Conservation (phyloP, 768 basidiomycete genomes). For the Gymnopilus junonius region DNA sequence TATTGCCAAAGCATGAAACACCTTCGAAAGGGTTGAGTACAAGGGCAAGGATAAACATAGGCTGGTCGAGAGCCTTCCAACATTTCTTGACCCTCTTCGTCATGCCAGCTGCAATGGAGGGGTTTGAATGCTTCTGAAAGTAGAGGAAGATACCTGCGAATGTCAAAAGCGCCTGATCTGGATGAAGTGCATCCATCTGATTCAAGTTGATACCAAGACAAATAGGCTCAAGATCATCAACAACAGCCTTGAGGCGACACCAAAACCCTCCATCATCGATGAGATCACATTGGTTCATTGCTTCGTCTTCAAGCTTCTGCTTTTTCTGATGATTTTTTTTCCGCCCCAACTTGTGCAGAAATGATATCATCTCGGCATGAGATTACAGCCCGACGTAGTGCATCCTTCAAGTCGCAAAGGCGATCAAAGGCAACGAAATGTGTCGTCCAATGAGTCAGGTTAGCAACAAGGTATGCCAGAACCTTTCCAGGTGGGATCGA, state of each 20-base stretch:
- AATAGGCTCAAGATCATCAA: slow-evolving; percentile 33
- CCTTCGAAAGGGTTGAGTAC: too few relatives aligned
- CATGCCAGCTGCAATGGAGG: slow-evolving; percentile 23
- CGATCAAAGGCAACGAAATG: too few relatives aligned
- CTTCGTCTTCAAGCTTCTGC: slow-evolving; percentile 22
- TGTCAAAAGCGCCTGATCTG: slow-evolving; percentile 31
- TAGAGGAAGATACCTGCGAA: slow-evolving; percentile 30
- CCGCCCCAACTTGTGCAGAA: slow-evolving; percentile 29
- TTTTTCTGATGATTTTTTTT: slow-evolving; percentile 25
- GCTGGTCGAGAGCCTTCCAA: slow-evolving; percentile 34
- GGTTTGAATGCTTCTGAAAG: slow-evolving; percentile 29
- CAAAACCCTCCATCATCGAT: slow-evolving; percentile 25
- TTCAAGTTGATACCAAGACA: slow-evolving; percentile 31
- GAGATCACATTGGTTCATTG: slow-evolving; percentile 22
- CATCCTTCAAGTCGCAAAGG: slow-evolving; percentile 25
- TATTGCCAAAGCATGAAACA: too few relatives aligned
- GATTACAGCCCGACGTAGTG: slow-evolving; percentile 24
- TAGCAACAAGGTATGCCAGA: slow-evolving; percentile 29
- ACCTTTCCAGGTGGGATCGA: slow-evolving; percentile 21
- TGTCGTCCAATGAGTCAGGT: slow-evolving; percentile 33
- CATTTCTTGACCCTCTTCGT: slow-evolving; percentile 28
- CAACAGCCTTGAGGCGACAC: slow-evolving; percentile 19
- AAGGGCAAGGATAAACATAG: too few relatives aligned
- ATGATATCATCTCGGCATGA: slow-evolving; percentile 22
- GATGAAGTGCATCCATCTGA: slow-evolving; percentile 24